Evolutionary conservation across 345 rosid species (phyloP).

Genomic region (Salix udensis): DNA sequence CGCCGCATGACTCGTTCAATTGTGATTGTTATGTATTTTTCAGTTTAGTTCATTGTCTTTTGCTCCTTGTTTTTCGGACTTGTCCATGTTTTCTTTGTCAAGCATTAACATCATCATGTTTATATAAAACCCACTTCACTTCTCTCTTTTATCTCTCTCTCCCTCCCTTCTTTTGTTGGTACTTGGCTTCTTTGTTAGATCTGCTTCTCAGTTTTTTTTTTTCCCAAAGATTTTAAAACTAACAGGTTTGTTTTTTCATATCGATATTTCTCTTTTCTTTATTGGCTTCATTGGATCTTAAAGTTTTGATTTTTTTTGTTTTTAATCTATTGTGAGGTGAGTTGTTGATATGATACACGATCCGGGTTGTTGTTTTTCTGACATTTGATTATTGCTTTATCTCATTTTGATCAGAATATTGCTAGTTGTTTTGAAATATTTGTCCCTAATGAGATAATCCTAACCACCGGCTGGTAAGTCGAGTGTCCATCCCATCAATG

Average conservation of each 20-base stretch:
- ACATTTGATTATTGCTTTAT: not conserved
- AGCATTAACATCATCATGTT: not conserved
- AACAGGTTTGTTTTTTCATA: not conserved
- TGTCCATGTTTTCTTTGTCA: not conserved
- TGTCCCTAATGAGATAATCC: not conserved
- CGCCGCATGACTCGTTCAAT: not conserved
- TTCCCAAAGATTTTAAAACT: not conserved
- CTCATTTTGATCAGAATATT: not conserved
- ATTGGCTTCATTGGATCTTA: not conserved
- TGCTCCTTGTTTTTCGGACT: not conserved
- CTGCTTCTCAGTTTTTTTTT: not conserved
- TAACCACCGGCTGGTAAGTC: not conserved
- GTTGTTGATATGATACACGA: not conserved
- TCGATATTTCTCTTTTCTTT: not conserved
- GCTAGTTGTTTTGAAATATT: not conserved
- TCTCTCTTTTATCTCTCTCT: not conserved
- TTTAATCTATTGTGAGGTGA: not conserved
- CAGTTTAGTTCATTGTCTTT: not conserved
- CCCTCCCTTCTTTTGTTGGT: not conserved
- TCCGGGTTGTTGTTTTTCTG: not conserved
- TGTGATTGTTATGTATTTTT: not conserved
- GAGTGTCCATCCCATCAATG: not conserved
- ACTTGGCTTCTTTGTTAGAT: not conserved
- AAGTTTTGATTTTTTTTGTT: not conserved
- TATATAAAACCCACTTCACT: not conserved